Base-by-base conservation (phyloP, 176 grass and related monocot genomes). In the Aegilops sharonensis region DNA sequence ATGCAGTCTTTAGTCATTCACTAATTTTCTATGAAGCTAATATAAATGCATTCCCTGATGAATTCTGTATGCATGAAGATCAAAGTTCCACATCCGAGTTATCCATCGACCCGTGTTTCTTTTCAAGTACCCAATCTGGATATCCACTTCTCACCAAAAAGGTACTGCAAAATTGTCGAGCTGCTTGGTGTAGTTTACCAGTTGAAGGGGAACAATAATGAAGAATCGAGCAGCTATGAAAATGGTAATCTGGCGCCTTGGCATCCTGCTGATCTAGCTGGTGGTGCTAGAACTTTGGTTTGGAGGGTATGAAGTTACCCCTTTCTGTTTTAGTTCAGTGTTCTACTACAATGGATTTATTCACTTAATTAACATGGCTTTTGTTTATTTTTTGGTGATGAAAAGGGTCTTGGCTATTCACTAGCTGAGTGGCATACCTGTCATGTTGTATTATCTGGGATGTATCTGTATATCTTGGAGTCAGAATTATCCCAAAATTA, bases 381-480 rank as follows among this genome's bases (percentile, higher is more conserved):
- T 72, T 83, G 18, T 88, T 45, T 63, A 65, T 80, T 89, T 8
- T 81, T 88, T 3, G 24, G 6, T 84, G 39, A 47, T 47, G 11
- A 47, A 47, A 69, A 98, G 97, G 97, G 97, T 23, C 73, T 98
- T 84, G 97, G 97, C 29, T 87, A 95, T 94, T 95, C 92, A 5
- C 82, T 92, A 83, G 92, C 97, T 82, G 97, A 98, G 78, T 98
- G 97, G 97, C 94, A 95, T 81, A 62, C 87, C 40, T 95, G 97
- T 76, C 85, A 98, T 83, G 86, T 98, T 84, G 88, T 91, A 81
- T 91, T 95, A 91, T 98, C 93, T 86, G 97, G 94, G 72, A 87
- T 95, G 72, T 91, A 98, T 94, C 89, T 98, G 8, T 98, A 98
- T 88, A 89, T 94, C 83, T 87, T 98, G 90, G 97, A 98, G 50